A percentile compares a stretch with the other conserved stretches of the same genome.
These are phyloP conservation scores for Heliamphora exappendiculata DNA, from an alignment of 148 eudicot species.

Conservation along the genomic window DNA sequence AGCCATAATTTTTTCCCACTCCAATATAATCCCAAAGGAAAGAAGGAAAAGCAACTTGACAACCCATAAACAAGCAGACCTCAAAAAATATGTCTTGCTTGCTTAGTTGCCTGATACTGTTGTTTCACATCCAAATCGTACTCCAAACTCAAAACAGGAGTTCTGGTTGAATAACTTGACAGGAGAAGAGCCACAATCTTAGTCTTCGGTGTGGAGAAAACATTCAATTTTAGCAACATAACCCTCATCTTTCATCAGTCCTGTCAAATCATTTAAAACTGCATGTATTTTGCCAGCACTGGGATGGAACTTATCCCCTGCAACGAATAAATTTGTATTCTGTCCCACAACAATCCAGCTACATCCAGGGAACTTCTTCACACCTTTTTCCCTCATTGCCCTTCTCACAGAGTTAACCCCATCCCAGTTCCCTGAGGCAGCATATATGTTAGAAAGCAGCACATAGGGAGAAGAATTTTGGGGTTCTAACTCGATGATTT, in stretches of 20 bases:
- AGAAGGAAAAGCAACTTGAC: too few relatives aligned
- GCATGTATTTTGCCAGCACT: constrained; percentile 21
- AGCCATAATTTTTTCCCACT: background rate
- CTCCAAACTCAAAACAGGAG: background rate
- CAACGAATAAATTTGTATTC: constrained; percentile 29
- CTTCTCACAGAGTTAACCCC: constrained; percentile 58
- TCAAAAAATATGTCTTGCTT: background rate
- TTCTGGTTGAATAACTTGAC: background rate
- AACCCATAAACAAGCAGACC: background rate
- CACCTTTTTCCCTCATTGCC: constrained; percentile 64
- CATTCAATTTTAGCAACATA: constrained; percentile 14
- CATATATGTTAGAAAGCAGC: constrained; percentile 68
- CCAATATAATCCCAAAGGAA: background rate
- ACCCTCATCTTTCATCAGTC: constrained; percentile 25
- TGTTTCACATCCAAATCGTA: background rate
- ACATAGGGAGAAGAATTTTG: constrained; percentile 65
- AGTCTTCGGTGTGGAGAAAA: constrained; percentile 2
- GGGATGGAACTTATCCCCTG: constrained; percentile 28
- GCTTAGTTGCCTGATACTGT: background rate
- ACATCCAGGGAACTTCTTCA: constrained; percentile 59
- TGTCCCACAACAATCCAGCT: constrained; percentile 55
- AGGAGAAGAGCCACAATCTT: background rate
- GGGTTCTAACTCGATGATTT: constrained; percentile 67
- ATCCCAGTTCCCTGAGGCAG: constrained; percentile 77
- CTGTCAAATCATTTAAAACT: constrained; percentile 25